Evolutionary conservation across 495 filamentous ascomycete genomes (phyloP).

Genomic region (Chaetomidium leptoderma): DNA sequence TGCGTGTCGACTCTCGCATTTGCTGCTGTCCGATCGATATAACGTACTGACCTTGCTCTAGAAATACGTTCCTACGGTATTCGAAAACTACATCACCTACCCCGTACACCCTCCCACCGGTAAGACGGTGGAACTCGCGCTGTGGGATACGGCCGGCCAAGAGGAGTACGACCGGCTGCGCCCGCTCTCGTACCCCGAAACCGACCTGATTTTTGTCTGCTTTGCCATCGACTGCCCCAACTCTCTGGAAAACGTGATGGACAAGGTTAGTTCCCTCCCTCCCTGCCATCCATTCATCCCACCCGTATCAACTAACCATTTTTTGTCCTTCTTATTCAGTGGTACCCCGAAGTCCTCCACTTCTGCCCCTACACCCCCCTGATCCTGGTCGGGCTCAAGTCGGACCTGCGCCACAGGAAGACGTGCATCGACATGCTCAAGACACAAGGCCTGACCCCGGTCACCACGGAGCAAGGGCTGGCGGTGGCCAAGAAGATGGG

Average conservation of each 20-base stretch:
- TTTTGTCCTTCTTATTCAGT: slow-evolving; percentile 51
- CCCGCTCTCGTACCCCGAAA: slow-evolving; percentile 95
- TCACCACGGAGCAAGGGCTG: slow-evolving; percentile 83
- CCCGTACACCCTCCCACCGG: slow-evolving; percentile 79
- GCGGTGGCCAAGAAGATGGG: slow-evolving; percentile 88
- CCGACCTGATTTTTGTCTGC: slow-evolving; percentile 95
- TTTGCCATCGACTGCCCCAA: slow-evolving; percentile 99
- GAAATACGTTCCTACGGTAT: slow-evolving; percentile 99
- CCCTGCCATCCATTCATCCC: neutral
- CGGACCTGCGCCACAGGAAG: slow-evolving; percentile 88
- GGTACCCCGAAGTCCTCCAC: slow-evolving; percentile 98
- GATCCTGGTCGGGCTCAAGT: slow-evolving; percentile 92
- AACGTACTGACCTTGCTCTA: slow-evolving; percentile 30
- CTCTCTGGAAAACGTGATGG: slow-evolving; percentile 95
- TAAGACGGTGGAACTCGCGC: slow-evolving; percentile 90
- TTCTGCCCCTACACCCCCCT: slow-evolving; percentile 97
- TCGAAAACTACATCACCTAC: slow-evolving; percentile 99
- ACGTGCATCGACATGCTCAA: slow-evolving; percentile 97
- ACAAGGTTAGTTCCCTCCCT: slow-evolving; percentile 66
- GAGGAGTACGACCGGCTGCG: slow-evolving; percentile 97
- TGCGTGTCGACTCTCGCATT: slow-evolving; percentile 42
- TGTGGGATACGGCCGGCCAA: slow-evolving; percentile 98
- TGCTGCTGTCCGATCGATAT: neutral
- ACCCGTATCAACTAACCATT: slow-evolving; percentile 6
- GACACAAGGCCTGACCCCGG: slow-evolving; percentile 92